Conservation (phyloP, 1,284 basidiomycete genomes). For the Cutaneotrichosporon cyanovorans region DNA sequence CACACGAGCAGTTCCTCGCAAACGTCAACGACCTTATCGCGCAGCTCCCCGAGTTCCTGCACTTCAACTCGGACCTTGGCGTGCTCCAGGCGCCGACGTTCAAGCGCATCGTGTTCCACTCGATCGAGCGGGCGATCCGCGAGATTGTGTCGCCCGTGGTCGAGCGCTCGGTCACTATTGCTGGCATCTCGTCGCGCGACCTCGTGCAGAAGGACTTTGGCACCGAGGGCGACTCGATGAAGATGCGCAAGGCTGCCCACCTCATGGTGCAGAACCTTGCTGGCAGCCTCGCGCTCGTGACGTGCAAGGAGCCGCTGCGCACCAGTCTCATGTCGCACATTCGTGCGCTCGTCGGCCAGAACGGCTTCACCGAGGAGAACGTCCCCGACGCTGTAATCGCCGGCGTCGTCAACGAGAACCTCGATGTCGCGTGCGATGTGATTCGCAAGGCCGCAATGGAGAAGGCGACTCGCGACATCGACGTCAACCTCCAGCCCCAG, state of each 20-base stretch:
- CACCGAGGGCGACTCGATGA: slow-evolving; percentile 85
- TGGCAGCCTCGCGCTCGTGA: slow-evolving; percentile 91
- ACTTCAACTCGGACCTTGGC: slow-evolving; percentile 59
- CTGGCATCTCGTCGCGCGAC: slow-evolving; percentile 93
- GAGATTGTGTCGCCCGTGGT: slow-evolving; percentile 98
- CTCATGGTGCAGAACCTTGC: slow-evolving; percentile 96
- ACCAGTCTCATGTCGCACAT: slow-evolving; percentile 88
- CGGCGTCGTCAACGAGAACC: slow-evolving; percentile 83
- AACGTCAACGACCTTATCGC: slow-evolving; percentile 52
- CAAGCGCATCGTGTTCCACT: slow-evolving; percentile 85
- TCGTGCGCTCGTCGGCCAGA: slow-evolving; percentile 67
- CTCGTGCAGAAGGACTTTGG: slow-evolving; percentile 95
- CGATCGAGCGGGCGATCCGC: slow-evolving; percentile 88
- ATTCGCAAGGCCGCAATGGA: slow-evolving; percentile 99
- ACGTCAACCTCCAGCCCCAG: slow-evolving; percentile 74
- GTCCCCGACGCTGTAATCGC: slow-evolving; percentile 55
- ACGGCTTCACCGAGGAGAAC: slow-evolving; percentile 72
- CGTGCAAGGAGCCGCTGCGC: slow-evolving; percentile 95
- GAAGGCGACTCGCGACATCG: slow-evolving; percentile 87
- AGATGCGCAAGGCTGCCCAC: slow-evolving; percentile 84
- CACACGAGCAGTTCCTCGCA: slow-evolving; percentile 43
- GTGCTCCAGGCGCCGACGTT: slow-evolving; percentile 66
- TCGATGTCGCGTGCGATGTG: slow-evolving; percentile 87
- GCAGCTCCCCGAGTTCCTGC: slow-evolving; percentile 70
- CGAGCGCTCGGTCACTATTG: slow-evolving; percentile 98